Evolutionary conservation across 257 asterid species (phyloP).

Genomic region (Echium plantagineum): DNA sequence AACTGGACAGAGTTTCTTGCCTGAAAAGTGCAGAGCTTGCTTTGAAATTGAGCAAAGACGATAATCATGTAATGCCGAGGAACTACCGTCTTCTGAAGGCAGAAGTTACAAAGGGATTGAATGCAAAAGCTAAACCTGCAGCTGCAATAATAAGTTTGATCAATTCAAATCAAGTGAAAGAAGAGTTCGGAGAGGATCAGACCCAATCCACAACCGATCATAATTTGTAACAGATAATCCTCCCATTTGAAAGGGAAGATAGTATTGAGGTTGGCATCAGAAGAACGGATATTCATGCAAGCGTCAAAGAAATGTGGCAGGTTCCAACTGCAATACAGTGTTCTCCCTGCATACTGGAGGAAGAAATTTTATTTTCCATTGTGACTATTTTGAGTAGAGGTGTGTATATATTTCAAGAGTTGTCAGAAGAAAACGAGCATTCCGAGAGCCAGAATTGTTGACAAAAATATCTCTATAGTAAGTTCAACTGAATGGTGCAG

Average conservation of each 20-base stretch:
- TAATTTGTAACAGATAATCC: constrained; percentile 19
- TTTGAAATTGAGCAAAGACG: constrained; percentile 21
- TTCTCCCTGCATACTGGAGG: background rate
- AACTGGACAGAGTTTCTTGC: constrained; percentile 26
- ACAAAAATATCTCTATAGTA: constrained; percentile 9
- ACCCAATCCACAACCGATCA: constrained; percentile 81
- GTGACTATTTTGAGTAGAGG: constrained; percentile 15
- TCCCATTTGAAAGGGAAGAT: background rate
- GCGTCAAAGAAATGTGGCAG: constrained; percentile 1
- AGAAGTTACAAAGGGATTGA: constrained; percentile 17
- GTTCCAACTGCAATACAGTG: background rate
- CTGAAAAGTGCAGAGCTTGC: constrained; percentile 23
- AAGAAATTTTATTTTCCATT: constrained; percentile 5
- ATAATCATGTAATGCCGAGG: constrained; percentile 11
- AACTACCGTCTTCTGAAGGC: constrained; percentile 27
- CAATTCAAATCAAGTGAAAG: constrained; percentile 46
- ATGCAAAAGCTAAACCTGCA: constrained; percentile 16
- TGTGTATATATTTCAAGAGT: constrained; percentile 22
- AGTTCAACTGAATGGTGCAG: constrained; percentile 7
- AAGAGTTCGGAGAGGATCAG: constrained; percentile 61
- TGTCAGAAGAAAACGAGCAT: constrained; percentile 12
- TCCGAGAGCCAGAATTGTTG: constrained; percentile 7
- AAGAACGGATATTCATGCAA: constrained; percentile 5
- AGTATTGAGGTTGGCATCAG: background rate
- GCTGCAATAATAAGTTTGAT: constrained; percentile 17